These are phyloP conservation scores for Talaromyces thailandensis DNA, from an alignment of 495 filamentous ascomycete genomes.

Conservation along the genomic window DNA sequence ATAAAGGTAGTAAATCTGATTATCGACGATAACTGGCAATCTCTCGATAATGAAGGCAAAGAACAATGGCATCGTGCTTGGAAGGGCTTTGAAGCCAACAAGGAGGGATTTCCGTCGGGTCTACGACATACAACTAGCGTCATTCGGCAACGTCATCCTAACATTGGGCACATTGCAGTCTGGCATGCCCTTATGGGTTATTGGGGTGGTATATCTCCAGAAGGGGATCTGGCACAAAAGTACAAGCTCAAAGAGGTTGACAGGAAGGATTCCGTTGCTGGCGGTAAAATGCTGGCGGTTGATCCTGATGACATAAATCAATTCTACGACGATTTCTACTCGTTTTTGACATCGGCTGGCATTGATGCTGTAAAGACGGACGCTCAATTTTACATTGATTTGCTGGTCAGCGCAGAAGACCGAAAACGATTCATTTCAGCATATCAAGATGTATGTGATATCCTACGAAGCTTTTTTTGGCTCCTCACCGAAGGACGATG, in stretches of 20 bases:
- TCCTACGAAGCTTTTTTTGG: neutral
- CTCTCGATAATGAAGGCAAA: slow-evolving; percentile 50
- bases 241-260: slow-evolving; percentile 71
- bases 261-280: slow-evolving; percentile 42
- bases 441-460: slow-evolving; percentile 57
- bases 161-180: slow-evolving; percentile 77
- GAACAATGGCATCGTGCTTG: slow-evolving; percentile 45
- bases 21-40: slow-evolving; percentile 97
- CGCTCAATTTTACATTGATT: slow-evolving; percentile 79
- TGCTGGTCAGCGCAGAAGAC: slow-evolving; percentile 54
- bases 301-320: slow-evolving; percentile 59
- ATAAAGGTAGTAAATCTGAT: slow-evolving; percentile 76
- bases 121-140: slow-evolving; percentile 56
- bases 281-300: slow-evolving; percentile 64
- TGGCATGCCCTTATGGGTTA: slow-evolving; percentile 97
- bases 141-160: slow-evolving; percentile 61
- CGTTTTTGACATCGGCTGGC: slow-evolving; percentile 57
- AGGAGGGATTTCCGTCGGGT: slow-evolving; percentile 69
- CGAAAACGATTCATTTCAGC: slow-evolving; percentile 58
- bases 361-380: slow-evolving; percentile 86
- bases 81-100: slow-evolving; percentile 76
- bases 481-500: neutral
- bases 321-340: slow-evolving; percentile 91
- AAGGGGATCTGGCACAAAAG: slow-evolving; percentile 59
- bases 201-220: slow-evolving; percentile 79